A percentile compares a stretch with the other conserved stretches of the same genome.
Conservation (phyloP, 2,329 filamentous ascomycete genomes). For the Akanthomyces lecanii region DNA sequence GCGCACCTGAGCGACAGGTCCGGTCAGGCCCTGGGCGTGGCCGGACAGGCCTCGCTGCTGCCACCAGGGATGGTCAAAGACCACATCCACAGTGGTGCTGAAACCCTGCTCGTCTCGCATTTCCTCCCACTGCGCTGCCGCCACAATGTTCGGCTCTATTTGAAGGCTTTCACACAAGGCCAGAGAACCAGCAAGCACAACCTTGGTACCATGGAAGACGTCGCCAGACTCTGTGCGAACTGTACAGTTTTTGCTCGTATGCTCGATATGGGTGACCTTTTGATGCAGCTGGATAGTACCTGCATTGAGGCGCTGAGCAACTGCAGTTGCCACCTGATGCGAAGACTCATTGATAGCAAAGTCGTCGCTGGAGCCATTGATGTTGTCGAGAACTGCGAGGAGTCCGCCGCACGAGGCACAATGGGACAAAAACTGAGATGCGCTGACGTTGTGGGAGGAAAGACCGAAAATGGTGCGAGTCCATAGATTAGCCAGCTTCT, state of each 20-base stretch:
- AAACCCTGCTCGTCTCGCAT: slow-evolving; percentile 18
- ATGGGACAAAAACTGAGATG: slow-evolving; percentile 22
- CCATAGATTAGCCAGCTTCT: slow-evolving; percentile 23
- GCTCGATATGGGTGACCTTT: slow-evolving; percentile 21
- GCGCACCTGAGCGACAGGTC: slow-evolving; percentile 20
- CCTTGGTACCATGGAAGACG: slow-evolving; percentile 20
- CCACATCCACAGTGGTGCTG: slow-evolving; percentile 19
- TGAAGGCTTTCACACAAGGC: slow-evolving; percentile 18
- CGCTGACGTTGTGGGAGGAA: slow-evolving; percentile 20
- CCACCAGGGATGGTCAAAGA: slow-evolving; percentile 24
- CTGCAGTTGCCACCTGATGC: slow-evolving; percentile 16
- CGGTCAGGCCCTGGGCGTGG: slow-evolving; percentile 18
- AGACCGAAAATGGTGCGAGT: slow-evolving; percentile 25
- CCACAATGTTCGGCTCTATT: slow-evolving; percentile 20
- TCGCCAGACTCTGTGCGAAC: slow-evolving; percentile 20
- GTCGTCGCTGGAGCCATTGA: slow-evolving; percentile 7
- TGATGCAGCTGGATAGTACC: slow-evolving; percentile 20
- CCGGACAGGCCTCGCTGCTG: slow-evolving; percentile 21
- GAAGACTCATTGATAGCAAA: slow-evolving; percentile 13
- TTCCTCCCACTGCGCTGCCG: slow-evolving; percentile 22
- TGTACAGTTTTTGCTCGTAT: slow-evolving; percentile 17
- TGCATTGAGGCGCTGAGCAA: slow-evolving; percentile 18
- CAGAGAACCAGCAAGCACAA: slow-evolving; percentile 20
- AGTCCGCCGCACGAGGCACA: slow-evolving; percentile 25
- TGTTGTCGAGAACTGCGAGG: slow-evolving; percentile 16